Base-by-base conservation (phyloP, 148 eudicot species). In the Suaeda aralocaspica region DNA sequence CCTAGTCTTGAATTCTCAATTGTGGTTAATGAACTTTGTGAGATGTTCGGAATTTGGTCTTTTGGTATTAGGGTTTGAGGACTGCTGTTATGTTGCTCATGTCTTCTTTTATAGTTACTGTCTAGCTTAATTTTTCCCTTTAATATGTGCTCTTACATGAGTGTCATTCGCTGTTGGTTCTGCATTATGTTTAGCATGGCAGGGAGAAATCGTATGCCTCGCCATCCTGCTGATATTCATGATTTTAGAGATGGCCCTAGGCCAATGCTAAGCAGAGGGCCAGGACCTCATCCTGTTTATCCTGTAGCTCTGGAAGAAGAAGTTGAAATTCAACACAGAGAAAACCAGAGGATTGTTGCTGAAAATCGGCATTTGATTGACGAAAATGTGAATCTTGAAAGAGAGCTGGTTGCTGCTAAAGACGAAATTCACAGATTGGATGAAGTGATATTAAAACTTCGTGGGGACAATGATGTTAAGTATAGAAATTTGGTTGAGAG, bases 221-320 rank as follows among this genome's bases (percentile, higher is more conserved):
- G 84, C 66, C 88, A 78, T 51, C 83, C 81, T 59, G 87, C 80
- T 45, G 76, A 75, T 73, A 75, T 79, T 45, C 87, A 79, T 30
- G 87, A 75, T 63, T 74, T 79, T 68, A 86, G 82, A 72, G 92
- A 83, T 56, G 92, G 75, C 33, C 90, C 89, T 56, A 85, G 73
- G 29, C 77, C 86, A 66, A 41, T 80, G 24, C 9, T 81, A 59
- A 77, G 76, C 75, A 80, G 92, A 44, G 92, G 89, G 29, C 85
- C 84, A 39, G 82, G 82, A 31, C 84, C 85, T 63, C 74, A 82
- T 41, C 81, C 91, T 34, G 74, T 86, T 61, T 88, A 86, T 78
- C 98, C 90, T 53, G 80, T 78, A 46, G 82, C 82, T 53, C 69
- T 92, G 66, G 94, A 90, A 73, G 98, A 92, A 78, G 98, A 92